Base-by-base conservation (phyloP, 225 moss, liverwort and hornwort genomes). In the Pseudoscleropodium purum region DNA sequence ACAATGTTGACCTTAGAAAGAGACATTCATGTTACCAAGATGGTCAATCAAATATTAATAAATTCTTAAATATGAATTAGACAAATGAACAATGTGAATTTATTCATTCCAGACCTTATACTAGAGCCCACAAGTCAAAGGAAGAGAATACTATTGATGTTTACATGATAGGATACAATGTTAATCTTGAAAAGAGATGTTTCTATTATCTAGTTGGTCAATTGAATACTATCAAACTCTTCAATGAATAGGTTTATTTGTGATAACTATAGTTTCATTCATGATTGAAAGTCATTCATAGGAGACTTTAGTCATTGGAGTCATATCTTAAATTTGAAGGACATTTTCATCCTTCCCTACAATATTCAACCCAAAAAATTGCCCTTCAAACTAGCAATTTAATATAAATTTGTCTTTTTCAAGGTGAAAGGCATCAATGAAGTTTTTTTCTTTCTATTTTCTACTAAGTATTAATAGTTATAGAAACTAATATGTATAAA, bases 371-470 rank as follows among this genome's bases (percentile, higher is more conserved):
- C 0, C 0, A 33, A 54, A 56, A 17, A 37, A 24, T 15, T 25
- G 2, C 2, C 26, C 5, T 37, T 79, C 4, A 26, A 79, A 79
- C 8, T 57, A 25, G 1, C 17, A 79, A 37, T 37, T 1, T 10
- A 56, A 0, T 2, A 10, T 79, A 37, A 26, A 56, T 56, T 78
- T 57, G 10, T n/a, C 1, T 1, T 79, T 57, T 1, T 57, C 11
- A 10, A 79, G 1, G 4, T 57, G 0, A n/a, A 37, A 57, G 2
- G 17, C 0, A 0, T 37, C 13, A 25, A 37, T 34, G 1, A 24
- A 25, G 37, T 37, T 37, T 70, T 36, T 54, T 3, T 3, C 7
- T 14, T 9, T 7, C 0, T 0, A 24, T 78, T 78, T 56, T 79
- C 15, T 37, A 79, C 2, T 56, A 37, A 56, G 56, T 36, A 25